Percentiles rank a stretch among this genome's conserved stretches.
Conservation (phyloP, 2,329 filamentous ascomycete species). For the Ophiognomonia clavigignenti-juglandacearum region DNA sequence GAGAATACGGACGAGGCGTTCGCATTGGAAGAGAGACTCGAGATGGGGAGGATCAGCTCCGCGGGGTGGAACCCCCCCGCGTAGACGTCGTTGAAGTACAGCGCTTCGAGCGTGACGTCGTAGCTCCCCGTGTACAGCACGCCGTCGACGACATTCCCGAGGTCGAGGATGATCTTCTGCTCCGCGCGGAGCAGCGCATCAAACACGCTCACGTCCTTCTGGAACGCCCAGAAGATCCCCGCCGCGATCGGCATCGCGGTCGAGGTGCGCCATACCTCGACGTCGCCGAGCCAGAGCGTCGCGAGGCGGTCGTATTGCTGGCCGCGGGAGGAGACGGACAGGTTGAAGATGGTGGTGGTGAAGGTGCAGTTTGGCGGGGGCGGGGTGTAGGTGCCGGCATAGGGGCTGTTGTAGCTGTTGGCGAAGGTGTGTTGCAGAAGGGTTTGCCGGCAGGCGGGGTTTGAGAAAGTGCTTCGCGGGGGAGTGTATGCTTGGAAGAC, state of each 20-base stretch:
- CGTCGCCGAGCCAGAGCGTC: conserved; percentile 55
- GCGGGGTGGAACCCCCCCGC: conserved; percentile 24
- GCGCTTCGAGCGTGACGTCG: conserved; percentile 54
- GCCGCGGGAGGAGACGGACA: conserved; percentile 55
- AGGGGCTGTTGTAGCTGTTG: conserved; percentile 25
- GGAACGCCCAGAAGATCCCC: conserved; percentile 50
- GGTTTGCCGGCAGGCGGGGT: conserved; percentile 19
- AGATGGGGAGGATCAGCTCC: conserved; percentile 33
- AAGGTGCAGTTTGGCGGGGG: conserved; percentile 23
- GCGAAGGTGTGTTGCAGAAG: conserved; percentile 23
- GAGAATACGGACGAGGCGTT: conserved; percentile 51
- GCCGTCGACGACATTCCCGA: conserved; percentile 51
- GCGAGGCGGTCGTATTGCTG: conserved; percentile 59
- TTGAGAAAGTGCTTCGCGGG: conserved; percentile 18
- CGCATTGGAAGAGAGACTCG: conserved; percentile 33
- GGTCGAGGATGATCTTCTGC: conserved; percentile 59
- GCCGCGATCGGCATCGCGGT: conserved; percentile 56
- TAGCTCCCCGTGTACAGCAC: conserved; percentile 54
- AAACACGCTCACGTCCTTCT: conserved; percentile 59
- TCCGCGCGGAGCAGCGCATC: conserved; percentile 44
- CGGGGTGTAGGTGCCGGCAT: conserved; percentile 21
- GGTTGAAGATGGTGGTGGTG: conserved; percentile 41
- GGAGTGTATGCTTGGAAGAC: conserved; percentile 25
- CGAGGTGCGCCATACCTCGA: conserved; percentile 60
- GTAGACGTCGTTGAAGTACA: conserved; percentile 36